phyloP scores from a whole-genome alignment of 2,329 filamentous ascomycete genomes.

The Neofusicoccum umdonicola region DNA sequence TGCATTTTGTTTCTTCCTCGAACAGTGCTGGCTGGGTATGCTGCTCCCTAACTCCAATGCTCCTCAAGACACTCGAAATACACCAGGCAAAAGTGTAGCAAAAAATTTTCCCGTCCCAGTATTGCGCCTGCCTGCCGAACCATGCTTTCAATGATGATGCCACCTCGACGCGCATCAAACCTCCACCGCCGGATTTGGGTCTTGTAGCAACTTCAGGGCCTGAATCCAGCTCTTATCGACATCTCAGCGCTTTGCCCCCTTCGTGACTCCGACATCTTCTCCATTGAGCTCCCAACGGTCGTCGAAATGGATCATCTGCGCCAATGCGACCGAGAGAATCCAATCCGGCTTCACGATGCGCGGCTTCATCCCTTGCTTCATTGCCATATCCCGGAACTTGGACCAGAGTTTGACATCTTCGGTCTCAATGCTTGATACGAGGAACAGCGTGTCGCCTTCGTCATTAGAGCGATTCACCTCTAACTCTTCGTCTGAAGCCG shows the following conservation, averaged over 20 bases:
- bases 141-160: too few species aligned
- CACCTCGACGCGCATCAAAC: too few species aligned
- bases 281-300: constrained; percentile 10
- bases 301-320: constrained; percentile 61
- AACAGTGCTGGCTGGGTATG: neutral
- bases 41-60: neutral
- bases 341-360: constrained; percentile 83
- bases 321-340: constrained; percentile 86
- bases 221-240: neutral
- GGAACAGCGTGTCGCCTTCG: constrained; percentile 61
- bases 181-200: neutral
- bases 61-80: neutral
- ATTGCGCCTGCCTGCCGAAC: neutral
- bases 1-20: neutral
- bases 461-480: constrained; percentile 52
- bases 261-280: neutral
- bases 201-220: neutral
- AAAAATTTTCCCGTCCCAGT: neutral
- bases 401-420: constrained; percentile 75
- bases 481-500: constrained; percentile 50
- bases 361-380: constrained; percentile 73
- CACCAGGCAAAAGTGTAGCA: neutral
- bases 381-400: constrained; percentile 76
- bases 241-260: neutral
- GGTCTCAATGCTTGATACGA: constrained; percentile 66